Evolutionary conservation across 805 yeast genomes (phyloP).

Genomic region (Priceomyces fermenticarens): DNA sequence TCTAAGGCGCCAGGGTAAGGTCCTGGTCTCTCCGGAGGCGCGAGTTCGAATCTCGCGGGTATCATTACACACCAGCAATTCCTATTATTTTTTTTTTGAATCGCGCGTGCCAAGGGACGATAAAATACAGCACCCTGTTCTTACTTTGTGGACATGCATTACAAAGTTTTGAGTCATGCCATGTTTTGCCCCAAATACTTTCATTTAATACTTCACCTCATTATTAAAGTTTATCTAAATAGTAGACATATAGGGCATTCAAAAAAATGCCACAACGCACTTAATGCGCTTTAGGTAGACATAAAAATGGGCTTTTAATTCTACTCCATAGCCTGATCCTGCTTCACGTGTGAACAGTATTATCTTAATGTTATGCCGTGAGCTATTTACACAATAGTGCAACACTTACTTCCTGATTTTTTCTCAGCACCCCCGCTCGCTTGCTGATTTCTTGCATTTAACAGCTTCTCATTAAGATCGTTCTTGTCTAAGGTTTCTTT

Average conservation of each 20-base stretch:
- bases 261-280: no score
- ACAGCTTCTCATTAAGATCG: background rate
- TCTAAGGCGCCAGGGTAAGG: conserved; percentile 47
- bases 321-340: no score
- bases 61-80: conserved; percentile 37
- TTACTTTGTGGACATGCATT: no score
- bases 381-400: conserved; percentile 23
- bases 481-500: conserved; percentile 7
- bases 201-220: no score
- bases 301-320: no score
- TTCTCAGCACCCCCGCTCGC: conserved; percentile 13
- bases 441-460: conserved; percentile 18
- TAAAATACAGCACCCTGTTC: background rate
- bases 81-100: conserved; percentile 14
- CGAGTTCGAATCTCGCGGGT: conserved; percentile 46
- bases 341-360: no score
- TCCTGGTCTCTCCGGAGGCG: conserved; percentile 47
- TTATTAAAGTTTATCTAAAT: no score
- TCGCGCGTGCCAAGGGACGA: background rate
- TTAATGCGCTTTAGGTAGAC: background rate
- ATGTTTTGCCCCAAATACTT: no score
- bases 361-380: background rate
- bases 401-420: conserved; percentile 22
- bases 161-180: no score
- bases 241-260: no score